Evolutionary conservation across 768 basidiomycete genomes (phyloP).

Genomic region (Calocera viscosa): DNA sequence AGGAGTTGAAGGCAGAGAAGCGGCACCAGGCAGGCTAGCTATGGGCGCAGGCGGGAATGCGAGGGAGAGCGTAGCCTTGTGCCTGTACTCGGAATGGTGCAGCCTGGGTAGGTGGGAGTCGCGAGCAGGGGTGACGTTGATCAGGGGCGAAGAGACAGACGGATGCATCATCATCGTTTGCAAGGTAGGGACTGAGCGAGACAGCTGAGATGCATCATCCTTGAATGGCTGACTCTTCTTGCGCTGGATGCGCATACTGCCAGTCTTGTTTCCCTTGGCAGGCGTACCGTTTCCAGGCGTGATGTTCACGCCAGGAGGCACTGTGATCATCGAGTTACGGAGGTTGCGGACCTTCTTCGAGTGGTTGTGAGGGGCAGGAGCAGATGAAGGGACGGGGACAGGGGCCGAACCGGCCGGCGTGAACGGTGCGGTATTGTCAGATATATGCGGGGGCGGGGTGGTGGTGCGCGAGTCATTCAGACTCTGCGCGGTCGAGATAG

Average conservation of each 20-base stretch:
- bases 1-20: neutral
- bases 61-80: neutral
- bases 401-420: neutral
- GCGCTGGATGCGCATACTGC: neutral
- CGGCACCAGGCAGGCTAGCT: neutral
- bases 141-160: neutral
- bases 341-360: neutral
- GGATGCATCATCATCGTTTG: neutral
- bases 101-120: neutral
- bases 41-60: neutral
- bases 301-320: neutral
- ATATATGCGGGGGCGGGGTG: conserved; percentile 1
- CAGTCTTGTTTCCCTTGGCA: neutral
- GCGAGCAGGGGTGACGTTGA: conserved; percentile 1
- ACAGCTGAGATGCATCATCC: neutral
- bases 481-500: neutral
- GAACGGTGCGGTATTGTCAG: neutral
- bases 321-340: neutral
- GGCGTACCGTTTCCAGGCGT: neutral
- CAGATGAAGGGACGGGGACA: neutral
- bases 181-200: neutral
- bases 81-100: neutral
- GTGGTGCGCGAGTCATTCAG: neutral
- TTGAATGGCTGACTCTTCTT: neutral
- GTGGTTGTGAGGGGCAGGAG: neutral